Conservation (phyloP, 169 alveolate genomes). For the Cryptosporidium tyzzeri region DNA sequence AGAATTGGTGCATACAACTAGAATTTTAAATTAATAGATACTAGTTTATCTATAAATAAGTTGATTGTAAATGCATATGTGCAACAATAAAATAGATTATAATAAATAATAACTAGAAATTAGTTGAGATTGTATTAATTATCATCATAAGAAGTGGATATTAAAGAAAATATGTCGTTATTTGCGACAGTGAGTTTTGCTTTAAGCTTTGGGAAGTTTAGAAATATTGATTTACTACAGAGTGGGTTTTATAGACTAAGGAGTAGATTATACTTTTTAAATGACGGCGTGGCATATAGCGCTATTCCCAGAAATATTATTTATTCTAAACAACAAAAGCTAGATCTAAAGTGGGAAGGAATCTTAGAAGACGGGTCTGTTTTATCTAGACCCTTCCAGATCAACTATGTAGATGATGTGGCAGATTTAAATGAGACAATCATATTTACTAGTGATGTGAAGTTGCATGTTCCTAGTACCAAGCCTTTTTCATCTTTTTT, state of each 20-base stretch:
- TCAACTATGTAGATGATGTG: slow-evolving; percentile 47
- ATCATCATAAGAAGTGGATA: neutral
- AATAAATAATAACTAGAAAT: neutral
- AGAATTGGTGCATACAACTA: neutral
- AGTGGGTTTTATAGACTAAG: slow-evolving; percentile 71
- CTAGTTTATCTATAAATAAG: neutral
- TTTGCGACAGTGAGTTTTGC: slow-evolving; percentile 55
- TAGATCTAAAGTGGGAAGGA: slow-evolving; percentile 36
- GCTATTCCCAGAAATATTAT: slow-evolving; percentile 51
- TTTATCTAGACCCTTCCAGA: slow-evolving; percentile 50
- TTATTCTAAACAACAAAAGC: slow-evolving; percentile 17
- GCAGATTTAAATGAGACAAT: slow-evolving; percentile 65
- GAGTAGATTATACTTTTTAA: slow-evolving; percentile 50
- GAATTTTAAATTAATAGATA: neutral
- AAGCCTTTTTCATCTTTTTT: slow-evolving; percentile 29
- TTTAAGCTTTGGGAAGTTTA: slow-evolving; percentile 46
- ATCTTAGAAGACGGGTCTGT: slow-evolving; percentile 49
- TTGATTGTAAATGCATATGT: neutral
- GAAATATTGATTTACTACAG: slow-evolving; percentile 65
- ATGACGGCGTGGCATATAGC: slow-evolving; percentile 38
- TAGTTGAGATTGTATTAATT: neutral
- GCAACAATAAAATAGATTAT: slow-evolving; percentile 1
- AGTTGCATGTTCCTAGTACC: slow-evolving; percentile 5
- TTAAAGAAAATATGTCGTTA: slow-evolving; percentile 30
- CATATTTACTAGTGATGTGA: slow-evolving; percentile 22